A percentile compares a stretch with the other conserved stretches of the same genome.
These are phyloP conservation scores for Xanthoconium stramineum DNA, from an alignment of 768 basidiomycete species.

Conservation along the genomic window DNA sequence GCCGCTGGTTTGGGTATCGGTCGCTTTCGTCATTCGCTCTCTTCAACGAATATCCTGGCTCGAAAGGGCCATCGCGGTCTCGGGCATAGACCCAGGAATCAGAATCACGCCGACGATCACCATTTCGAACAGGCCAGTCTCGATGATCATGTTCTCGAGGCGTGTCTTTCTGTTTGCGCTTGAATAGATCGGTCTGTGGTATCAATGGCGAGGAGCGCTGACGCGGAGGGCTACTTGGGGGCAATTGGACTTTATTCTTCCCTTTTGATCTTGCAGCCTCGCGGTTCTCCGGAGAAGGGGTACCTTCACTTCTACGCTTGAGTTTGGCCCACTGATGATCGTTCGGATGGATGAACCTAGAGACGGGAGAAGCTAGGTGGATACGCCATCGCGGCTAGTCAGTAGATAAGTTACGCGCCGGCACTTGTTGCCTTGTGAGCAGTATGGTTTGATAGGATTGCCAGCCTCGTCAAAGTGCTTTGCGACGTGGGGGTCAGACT, in stretches of 20 bases:
- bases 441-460: slow-evolving; percentile 39
- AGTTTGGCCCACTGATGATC: slow-evolving; percentile 41
- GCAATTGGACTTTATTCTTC: slow-evolving; percentile 19
- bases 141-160: slow-evolving; percentile 23
- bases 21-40: slow-evolving; percentile 23
- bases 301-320: slow-evolving; percentile 15
- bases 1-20: slow-evolving; percentile 29
- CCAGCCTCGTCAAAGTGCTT: slow-evolving; percentile 51
- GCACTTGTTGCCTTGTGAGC: slow-evolving; percentile 47
- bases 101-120: slow-evolving; percentile 24
- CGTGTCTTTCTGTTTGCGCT: slow-evolving; percentile 24
- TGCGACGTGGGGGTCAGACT: slow-evolving; percentile 15
- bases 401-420: slow-evolving; percentile 37
- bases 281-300: slow-evolving; percentile 21
- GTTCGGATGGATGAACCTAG: slow-evolving; percentile 49
- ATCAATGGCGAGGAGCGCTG: slow-evolving; percentile 36
- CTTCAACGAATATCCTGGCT: slow-evolving; percentile 21
- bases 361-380: slow-evolving; percentile 5
- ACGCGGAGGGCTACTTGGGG: slow-evolving; percentile 20
- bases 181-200: slow-evolving; percentile 45
- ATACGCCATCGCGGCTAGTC: slow-evolving; percentile 6
- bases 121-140: slow-evolving; percentile 18
- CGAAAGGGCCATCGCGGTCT: slow-evolving; percentile 17
- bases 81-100: slow-evolving; percentile 21
- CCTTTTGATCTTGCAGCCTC: slow-evolving; percentile 22